Conservation (phyloP, 2,329 filamentous ascomycete species). For the Pezicula rhizophila region DNA sequence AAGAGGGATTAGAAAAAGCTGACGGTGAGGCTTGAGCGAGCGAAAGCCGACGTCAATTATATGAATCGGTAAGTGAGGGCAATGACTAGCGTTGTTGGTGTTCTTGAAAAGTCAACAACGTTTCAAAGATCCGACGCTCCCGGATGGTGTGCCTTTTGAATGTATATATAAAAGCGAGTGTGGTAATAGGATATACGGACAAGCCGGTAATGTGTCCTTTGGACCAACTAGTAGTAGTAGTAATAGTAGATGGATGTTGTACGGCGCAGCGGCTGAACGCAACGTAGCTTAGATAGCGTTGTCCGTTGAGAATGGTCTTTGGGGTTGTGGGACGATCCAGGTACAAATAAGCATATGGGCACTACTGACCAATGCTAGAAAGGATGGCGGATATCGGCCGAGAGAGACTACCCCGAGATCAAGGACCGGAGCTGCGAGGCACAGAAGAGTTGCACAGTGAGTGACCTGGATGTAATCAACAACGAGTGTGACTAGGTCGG, state of each 20-base stretch:
- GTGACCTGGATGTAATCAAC: background rate
- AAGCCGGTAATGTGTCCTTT: background rate
- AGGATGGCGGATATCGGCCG: background rate
- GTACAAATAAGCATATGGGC: constrained; percentile 20
- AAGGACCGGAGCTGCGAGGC: too few species aligned
- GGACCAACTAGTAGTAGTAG: constrained; percentile 6
- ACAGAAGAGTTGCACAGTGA: too few species aligned
- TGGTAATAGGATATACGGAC: constrained; percentile 19
- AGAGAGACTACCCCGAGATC: too few species aligned
- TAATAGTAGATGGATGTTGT: constrained; percentile 3
- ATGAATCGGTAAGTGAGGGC: constrained; percentile 5
- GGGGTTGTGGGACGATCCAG: constrained; percentile 5
- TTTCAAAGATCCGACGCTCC: constrained; percentile 4
- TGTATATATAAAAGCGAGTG: constrained; percentile 21
- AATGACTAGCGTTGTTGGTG: background rate
- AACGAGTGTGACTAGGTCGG: constrained; percentile 5
- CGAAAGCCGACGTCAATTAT: constrained; percentile 27
- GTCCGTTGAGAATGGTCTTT: constrained; percentile 9
- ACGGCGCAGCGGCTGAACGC: constrained; percentile 21
- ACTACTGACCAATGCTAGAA: background rate
- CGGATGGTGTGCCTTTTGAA: constrained; percentile 7
- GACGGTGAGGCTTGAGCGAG: constrained; percentile 31
- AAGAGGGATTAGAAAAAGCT: constrained; percentile 14
- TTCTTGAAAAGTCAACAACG: too few species aligned
- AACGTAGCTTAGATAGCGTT: constrained; percentile 18